These are phyloP conservation scores for Rhizopogon salebrosus DNA, from an alignment of 768 basidiomycete species.

Conservation along the genomic window DNA sequence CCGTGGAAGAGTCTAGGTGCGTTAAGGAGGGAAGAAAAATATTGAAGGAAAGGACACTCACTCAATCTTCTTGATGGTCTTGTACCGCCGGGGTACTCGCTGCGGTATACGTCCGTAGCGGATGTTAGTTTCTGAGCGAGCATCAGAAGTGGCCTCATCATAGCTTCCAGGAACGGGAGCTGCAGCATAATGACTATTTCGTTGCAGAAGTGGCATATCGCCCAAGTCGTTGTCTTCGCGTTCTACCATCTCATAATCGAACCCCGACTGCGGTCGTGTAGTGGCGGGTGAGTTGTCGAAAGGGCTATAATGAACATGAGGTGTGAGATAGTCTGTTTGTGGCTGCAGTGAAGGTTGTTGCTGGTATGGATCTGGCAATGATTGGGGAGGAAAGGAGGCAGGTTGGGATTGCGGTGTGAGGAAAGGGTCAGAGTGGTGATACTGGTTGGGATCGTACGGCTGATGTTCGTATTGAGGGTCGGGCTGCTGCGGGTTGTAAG, in stretches of 20 bases:
- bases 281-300: constrained; percentile 17
- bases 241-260: constrained; percentile 35
- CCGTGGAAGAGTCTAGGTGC: constrained; percentile 72
- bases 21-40: not conserved
- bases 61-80: constrained; percentile 92
- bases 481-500: constrained; percentile 23
- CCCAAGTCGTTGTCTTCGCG: constrained; percentile 46
- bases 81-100: constrained; percentile 82
- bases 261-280: constrained; percentile 22
- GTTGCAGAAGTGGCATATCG: constrained; percentile 60
- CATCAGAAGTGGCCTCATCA: constrained; percentile 26
- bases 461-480: constrained; percentile 29
- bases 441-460: constrained; percentile 26
- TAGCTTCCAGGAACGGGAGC: constrained; percentile 44
- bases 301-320: constrained; percentile 15
- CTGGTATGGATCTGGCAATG: constrained; percentile 21
- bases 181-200: constrained; percentile 31
- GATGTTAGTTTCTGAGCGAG: constrained; percentile 49
- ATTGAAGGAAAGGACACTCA: constrained; percentile 31
- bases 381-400: constrained; percentile 12
- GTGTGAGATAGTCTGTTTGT: constrained; percentile 8
- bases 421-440: constrained; percentile 36
- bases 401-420: constrained; percentile 24
- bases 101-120: constrained; percentile 91
- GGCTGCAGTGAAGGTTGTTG: constrained; percentile 21